A percentile compares a stretch with the other conserved stretches of the same genome.
phyloP scores from a whole-genome alignment of 495 filamentous ascomycete genomes.

The Symbiotaphrina buchneri region DNA sequence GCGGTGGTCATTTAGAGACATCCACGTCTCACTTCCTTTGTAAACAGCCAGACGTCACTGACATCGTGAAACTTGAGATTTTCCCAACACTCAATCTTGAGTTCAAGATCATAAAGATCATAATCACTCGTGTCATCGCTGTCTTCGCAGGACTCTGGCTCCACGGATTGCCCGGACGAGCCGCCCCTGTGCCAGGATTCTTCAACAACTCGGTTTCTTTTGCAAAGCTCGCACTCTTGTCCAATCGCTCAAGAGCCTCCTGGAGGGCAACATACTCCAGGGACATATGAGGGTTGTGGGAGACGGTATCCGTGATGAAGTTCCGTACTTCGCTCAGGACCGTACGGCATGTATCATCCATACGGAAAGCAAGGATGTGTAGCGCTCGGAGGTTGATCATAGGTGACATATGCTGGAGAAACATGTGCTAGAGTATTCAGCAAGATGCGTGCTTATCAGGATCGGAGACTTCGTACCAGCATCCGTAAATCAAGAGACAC shows the following conservation, averaged over 20 bases:
- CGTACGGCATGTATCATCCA: conserved; percentile 23
- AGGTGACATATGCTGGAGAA: conserved; percentile 24
- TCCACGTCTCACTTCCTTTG: background rate
- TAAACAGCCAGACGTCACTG: background rate
- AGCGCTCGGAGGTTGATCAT: conserved; percentile 25
- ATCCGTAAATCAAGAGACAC: conserved; percentile 22
- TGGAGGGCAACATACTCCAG: conserved; percentile 29
- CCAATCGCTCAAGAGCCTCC: conserved; percentile 17
- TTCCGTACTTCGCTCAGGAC: conserved; percentile 23
- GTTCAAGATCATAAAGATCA: too few relatives aligned
- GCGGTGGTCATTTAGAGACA: too few relatives aligned
- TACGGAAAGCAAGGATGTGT: conserved; percentile 25
- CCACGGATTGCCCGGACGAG: too few relatives aligned
- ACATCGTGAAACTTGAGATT: background rate
- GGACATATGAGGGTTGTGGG: conserved; percentile 22
- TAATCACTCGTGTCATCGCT: too few relatives aligned
- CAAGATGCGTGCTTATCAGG: background rate
- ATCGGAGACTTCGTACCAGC: conserved; percentile 21
- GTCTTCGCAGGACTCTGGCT: too few relatives aligned
- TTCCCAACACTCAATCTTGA: background rate
- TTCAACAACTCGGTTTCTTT: too few relatives aligned
- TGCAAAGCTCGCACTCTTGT: too few relatives aligned
- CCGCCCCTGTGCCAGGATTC: too few relatives aligned
- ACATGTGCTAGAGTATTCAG: conserved; percentile 18
- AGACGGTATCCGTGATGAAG: conserved; percentile 28